phyloP scores from a whole-genome alignment of 2,329 filamentous ascomycete species.

The Sporothrix curviconia region DNA sequence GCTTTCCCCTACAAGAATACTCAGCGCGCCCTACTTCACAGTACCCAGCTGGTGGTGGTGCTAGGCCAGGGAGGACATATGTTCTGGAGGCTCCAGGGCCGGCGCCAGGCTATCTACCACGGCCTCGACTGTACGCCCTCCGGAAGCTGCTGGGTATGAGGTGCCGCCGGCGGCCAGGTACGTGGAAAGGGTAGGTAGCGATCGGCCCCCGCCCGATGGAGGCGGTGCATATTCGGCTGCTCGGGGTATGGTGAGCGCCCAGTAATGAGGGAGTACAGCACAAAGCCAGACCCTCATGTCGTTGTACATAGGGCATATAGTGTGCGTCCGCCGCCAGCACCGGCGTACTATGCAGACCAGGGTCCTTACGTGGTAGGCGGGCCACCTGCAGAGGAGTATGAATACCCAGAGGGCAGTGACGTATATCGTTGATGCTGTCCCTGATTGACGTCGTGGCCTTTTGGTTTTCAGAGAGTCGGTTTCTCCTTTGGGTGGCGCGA shows the following conservation, averaged over 20 bases:
- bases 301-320: constrained; percentile 34
- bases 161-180: constrained; percentile 21
- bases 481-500: background rate
- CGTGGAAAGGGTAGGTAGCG: constrained; percentile 41
- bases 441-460: background rate
- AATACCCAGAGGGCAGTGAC: constrained; percentile 36
- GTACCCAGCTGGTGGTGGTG: constrained; percentile 7
- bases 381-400: constrained; percentile 33
- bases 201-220: constrained; percentile 38
- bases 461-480: background rate
- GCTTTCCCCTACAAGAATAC: constrained; percentile 53
- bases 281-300: constrained; percentile 27
- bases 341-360: constrained; percentile 16
- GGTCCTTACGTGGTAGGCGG: background rate
- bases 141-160: constrained; percentile 27
- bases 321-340: constrained; percentile 23
- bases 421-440: too few species aligned
- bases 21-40: constrained; percentile 39
- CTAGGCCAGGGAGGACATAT: background rate
- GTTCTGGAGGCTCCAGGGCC: constrained; percentile 27
- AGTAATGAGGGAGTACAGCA: constrained; percentile 11
- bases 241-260: background rate
- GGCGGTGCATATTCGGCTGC: constrained; percentile 15
- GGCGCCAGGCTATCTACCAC: constrained; percentile 49
- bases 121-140: constrained; percentile 48